phyloP scores from a whole-genome alignment of 805 yeast species.

The Scheffersomyces coipomensis region DNA sequence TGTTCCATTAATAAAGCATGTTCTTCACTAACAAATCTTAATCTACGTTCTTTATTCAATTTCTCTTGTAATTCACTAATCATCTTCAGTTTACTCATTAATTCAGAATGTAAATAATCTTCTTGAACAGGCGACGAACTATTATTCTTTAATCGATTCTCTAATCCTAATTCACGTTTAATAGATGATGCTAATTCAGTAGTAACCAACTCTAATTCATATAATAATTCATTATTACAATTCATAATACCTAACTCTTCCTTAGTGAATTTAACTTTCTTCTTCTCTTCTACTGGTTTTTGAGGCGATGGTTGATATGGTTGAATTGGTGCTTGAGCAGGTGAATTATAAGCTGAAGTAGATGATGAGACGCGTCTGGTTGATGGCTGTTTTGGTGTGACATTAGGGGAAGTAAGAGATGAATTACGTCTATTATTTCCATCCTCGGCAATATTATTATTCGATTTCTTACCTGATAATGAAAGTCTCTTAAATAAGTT shows the following conservation, averaged over 20 bases:
- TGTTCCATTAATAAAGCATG: conserved; percentile 57
- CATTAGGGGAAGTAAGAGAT: background rate
- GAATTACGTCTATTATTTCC: conserved; percentile 4
- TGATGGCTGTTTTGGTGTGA: background rate
- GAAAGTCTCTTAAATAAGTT: conserved; percentile 35
- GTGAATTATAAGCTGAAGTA: background rate
- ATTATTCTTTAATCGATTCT: conserved; percentile 36
- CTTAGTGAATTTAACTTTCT: conserved; percentile 42
- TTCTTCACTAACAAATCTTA: conserved; percentile 70
- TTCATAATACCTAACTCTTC: conserved; percentile 63
- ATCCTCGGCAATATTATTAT: conserved; percentile 10
- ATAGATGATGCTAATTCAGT: conserved; percentile 73
- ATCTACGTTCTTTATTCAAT: conserved; percentile 61
- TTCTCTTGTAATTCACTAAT: conserved; percentile 55
- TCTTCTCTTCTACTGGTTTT: no score
- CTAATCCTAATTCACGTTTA: conserved; percentile 64
- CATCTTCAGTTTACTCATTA: conserved; percentile 8
- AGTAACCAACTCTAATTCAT: conserved; percentile 67
- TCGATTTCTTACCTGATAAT: conserved; percentile 19
- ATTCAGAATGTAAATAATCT: conserved; percentile 5
- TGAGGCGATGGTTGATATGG: conserved; percentile 4
- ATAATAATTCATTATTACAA: conserved; percentile 56
- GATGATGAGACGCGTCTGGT: background rate
- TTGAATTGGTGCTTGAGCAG: background rate
- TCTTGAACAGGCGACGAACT: conserved; percentile 1